Percentiles rank a stretch among this genome's conserved stretches.
Conservation (phyloP, 1,284 basidiomycete species). For the Leccinum pachyderme region DNA sequence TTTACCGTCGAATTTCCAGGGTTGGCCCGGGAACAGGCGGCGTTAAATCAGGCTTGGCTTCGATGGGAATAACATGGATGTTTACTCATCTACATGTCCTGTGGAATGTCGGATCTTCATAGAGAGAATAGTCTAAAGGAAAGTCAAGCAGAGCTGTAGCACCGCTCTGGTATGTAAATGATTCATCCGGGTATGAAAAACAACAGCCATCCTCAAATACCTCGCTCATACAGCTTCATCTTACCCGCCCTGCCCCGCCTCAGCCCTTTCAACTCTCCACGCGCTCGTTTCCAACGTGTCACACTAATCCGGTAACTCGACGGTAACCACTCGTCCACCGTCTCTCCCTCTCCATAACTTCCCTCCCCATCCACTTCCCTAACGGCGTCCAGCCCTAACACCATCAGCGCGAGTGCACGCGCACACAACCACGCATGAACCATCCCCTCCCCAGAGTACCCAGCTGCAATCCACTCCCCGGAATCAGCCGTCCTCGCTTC, state of each 20-base stretch:
- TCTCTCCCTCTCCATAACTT: constrained; percentile 23
- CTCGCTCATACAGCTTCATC: constrained; percentile 27
- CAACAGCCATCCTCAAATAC: constrained; percentile 6
- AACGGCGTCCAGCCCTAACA: constrained; percentile 39
- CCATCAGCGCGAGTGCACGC: constrained; percentile 56
- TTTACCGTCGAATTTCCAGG: neutral
- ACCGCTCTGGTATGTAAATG: neutral
- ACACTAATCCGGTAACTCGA: constrained; percentile 49
- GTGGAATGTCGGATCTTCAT: neutral
- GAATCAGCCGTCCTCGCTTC: constrained; percentile 16
- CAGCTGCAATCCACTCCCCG: constrained; percentile 57
- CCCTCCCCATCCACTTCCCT: constrained; percentile 16
- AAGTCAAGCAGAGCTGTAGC: neutral
- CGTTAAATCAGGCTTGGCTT: neutral
- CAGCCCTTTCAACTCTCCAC: constrained; percentile 7
- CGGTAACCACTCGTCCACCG: constrained; percentile 46
- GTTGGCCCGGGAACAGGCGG: neutral
- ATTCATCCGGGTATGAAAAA: neutral
- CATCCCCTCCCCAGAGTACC: constrained; percentile 68
- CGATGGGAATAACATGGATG: neutral
- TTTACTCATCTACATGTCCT: neutral
- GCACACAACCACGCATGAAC: constrained; percentile 62
- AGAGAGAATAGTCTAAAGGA: neutral
- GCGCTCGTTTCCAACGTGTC: constrained; percentile 39
- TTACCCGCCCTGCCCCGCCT: constrained; percentile 26